Conservation (phyloP, 2,329 filamentous ascomycete genomes). For the Colletotrichum cereale region DNA sequence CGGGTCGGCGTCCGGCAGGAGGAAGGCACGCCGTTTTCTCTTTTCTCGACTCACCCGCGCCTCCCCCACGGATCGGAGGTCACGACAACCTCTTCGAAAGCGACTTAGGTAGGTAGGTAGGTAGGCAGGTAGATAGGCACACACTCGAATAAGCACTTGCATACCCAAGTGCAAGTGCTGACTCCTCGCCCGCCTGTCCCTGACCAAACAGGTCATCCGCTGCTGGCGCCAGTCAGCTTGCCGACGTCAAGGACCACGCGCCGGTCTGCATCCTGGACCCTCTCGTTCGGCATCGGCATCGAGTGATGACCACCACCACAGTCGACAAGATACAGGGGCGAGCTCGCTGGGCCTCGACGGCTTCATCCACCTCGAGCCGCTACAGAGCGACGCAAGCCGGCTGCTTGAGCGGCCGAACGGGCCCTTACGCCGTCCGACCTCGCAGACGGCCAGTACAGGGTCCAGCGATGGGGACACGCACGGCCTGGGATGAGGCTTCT, state of each 20-base stretch:
- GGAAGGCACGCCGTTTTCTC: not conserved
- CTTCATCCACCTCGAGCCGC: slow-evolving; percentile 26
- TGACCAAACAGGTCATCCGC: not conserved
- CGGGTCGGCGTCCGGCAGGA: not conserved
- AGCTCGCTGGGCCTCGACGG: not conserved
- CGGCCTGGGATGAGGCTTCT: slow-evolving; percentile 10
- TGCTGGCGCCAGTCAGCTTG: slow-evolving; percentile 14
- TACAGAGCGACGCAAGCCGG: slow-evolving; percentile 31
- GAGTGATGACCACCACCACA: not conserved
- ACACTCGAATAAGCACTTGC: not conserved
- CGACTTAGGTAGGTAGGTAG: not conserved
- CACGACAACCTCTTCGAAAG: not conserved
- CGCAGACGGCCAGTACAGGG: slow-evolving; percentile 18
- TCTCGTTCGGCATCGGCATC: not conserved
- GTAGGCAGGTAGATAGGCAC: no score
- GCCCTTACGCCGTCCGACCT: slow-evolving; percentile 17
- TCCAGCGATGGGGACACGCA: not conserved
- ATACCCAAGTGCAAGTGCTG: not conserved
- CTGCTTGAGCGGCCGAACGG: slow-evolving; percentile 11
- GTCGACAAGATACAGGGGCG: not conserved
- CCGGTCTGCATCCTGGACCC: not conserved
- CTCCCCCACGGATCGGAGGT: not conserved
- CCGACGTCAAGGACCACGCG: not conserved
- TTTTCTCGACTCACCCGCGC: not conserved
- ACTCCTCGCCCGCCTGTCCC: not conserved